Evolutionary conservation across 306 rosid genomes (phyloP).

Genomic region (Prunus kanzakura): DNA sequence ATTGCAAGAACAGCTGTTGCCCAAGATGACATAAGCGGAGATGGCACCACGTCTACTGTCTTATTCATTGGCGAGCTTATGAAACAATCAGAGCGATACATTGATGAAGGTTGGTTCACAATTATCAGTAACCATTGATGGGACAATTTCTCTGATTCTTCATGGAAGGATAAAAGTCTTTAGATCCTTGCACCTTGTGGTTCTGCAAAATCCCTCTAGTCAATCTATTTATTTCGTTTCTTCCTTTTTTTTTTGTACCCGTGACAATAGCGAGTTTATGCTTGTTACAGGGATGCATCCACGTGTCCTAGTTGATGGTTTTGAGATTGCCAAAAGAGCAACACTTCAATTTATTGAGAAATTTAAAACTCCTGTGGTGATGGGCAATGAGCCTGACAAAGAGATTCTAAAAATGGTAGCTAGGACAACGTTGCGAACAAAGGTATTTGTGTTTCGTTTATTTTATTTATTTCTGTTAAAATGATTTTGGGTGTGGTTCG

Average conservation of each 20-base stretch:
- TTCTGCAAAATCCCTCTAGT: not conserved
- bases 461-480: constrained; percentile 2
- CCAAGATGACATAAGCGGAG: constrained; percentile 92
- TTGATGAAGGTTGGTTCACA: constrained; percentile 70
- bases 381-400: constrained; percentile 87
- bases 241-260: not conserved
- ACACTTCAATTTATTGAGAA: constrained; percentile 87
- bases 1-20: constrained; percentile 98
- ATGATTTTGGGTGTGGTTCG: not conserved
- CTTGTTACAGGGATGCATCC: constrained; percentile 90
- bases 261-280: not conserved
- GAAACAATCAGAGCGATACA: constrained; percentile 90
- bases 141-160: not conserved
- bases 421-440: constrained; percentile 87
- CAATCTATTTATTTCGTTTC: not conserved
- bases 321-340: constrained; percentile 91
- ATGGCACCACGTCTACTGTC: constrained; percentile 95
- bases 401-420: constrained; percentile 94
- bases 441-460: constrained; percentile 40
- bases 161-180: not conserved
- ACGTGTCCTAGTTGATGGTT: constrained; percentile 92
- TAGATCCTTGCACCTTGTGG: not conserved
- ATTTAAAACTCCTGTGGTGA: constrained; percentile 81
- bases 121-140: not conserved
- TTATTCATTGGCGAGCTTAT: constrained; percentile 93